phyloP scores from a whole-genome alignment of 1,139 yeast species.

The Diutina catenulata region DNA sequence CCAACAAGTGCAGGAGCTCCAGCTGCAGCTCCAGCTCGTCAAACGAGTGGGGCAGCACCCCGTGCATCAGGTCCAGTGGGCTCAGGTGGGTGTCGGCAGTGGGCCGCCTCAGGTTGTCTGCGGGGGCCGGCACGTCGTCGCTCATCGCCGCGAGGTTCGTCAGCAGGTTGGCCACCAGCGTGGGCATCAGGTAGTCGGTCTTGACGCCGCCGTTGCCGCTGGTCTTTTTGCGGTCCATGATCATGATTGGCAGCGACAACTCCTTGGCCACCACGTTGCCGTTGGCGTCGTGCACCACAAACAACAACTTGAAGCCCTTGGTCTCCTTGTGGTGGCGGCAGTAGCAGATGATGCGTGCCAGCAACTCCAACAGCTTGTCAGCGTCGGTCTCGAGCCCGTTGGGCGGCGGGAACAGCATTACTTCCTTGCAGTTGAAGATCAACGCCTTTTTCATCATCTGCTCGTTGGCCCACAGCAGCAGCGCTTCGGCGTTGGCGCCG shows the following conservation, averaged over 20 bases:
- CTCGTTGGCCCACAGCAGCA: slow-evolving; percentile 57
- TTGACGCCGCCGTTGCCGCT: slow-evolving; percentile 10
- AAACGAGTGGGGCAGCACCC: slow-evolving; percentile 2
- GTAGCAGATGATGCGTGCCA: slow-evolving; percentile 86
- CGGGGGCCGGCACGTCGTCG: not conserved
- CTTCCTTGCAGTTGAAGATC: slow-evolving; percentile 83
- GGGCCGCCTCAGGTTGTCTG: too few species aligned
- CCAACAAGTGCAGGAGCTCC: slow-evolving; percentile 2
- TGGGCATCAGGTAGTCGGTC: not conserved
- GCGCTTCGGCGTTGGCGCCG: slow-evolving; percentile 8
- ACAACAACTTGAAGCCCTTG: slow-evolving; percentile 65
- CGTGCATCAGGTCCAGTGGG: slow-evolving; percentile 2
- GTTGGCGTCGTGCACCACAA: slow-evolving; percentile 50
- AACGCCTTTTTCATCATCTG: slow-evolving; percentile 68
- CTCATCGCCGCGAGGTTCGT: not conserved
- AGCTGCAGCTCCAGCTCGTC: slow-evolving; percentile 5
- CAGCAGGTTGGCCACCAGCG: not conserved
- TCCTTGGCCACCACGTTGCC: slow-evolving; percentile 63
- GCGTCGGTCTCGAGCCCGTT: slow-evolving; percentile 23
- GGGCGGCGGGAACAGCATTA: slow-evolving; percentile 64
- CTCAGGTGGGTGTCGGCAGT: not conserved
- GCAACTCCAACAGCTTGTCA: slow-evolving; percentile 50
- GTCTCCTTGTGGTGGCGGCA: slow-evolving; percentile 89
- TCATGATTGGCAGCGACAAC: slow-evolving; percentile 65
- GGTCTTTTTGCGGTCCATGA: slow-evolving; percentile 82